phyloP scores from a whole-genome alignment of 106 monocot species.

The Ottelia alismoides region DNA sequence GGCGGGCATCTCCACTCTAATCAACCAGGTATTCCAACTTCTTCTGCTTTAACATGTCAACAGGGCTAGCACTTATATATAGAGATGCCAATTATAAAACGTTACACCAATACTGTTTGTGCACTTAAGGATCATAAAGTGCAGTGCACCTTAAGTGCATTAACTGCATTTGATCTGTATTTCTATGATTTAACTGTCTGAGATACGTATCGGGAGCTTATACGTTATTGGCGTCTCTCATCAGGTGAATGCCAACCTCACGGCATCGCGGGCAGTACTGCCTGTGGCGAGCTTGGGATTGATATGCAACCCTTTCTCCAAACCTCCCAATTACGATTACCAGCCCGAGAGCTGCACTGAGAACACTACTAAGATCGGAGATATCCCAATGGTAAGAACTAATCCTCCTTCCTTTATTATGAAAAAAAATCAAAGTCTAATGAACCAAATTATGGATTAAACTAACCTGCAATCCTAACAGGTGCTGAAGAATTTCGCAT shows the following conservation, averaged over 20 bases:
- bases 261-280: constrained; percentile 13
- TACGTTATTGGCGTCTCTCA: no score
- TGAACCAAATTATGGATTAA: not conserved
- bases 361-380: constrained; percentile 51
- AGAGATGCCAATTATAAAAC: no score
- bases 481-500: constrained; percentile 52
- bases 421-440: not conserved
- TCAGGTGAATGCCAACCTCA: constrained; percentile 79
- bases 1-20: constrained; percentile 36
- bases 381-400: constrained; percentile 50
- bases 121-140: no score
- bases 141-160: no score
- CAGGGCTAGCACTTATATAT: not conserved
- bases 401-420: not conserved
- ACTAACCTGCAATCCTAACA: constrained; percentile 8
- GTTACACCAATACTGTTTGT: no score
- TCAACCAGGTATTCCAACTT: constrained; percentile 38
- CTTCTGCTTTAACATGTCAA: not conserved
- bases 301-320: constrained; percentile 89
- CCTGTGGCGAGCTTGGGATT: constrained; percentile 10
- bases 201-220: not conserved
- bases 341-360: constrained; percentile 64
- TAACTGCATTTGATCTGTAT: not conserved
- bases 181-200: constrained; percentile 4
- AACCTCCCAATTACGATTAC: constrained; percentile 71